These are phyloP conservation scores for Halophytophthora batemanensis DNA, from an alignment of 352 stramenopile species.

Conservation along the genomic window DNA sequence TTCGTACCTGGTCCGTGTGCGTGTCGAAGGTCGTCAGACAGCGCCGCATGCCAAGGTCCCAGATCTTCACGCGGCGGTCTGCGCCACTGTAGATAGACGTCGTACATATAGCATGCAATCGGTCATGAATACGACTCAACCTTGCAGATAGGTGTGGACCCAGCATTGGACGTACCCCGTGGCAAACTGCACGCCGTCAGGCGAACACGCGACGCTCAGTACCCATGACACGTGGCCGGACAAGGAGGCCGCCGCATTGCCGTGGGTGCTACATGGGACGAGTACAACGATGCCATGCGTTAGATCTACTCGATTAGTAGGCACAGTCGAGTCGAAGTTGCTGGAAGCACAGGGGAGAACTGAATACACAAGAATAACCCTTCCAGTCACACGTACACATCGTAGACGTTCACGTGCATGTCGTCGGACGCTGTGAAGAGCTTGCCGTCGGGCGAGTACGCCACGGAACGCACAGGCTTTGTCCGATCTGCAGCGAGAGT, in stretches of 20 bases:
- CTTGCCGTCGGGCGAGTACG: conserved; percentile 82
- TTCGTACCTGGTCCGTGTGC: conserved; percentile 82
- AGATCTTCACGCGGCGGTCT: conserved; percentile 91
- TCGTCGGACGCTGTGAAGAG: conserved; percentile 89
- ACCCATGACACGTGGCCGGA: conserved; percentile 90
- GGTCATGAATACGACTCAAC: background rate
- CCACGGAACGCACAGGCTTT: conserved; percentile 85
- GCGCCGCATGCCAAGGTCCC: conserved; percentile 85
- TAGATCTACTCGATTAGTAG: background rate
- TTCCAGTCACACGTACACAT: conserved; percentile 65
- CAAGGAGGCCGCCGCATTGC: conserved; percentile 77
- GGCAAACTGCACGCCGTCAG: conserved; percentile 82
- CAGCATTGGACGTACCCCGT: conserved; percentile 47
- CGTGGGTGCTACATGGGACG: conserved; percentile 42
- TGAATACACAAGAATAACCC: background rate
- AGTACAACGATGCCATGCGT: background rate
- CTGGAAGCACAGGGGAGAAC: conserved; percentile 4
- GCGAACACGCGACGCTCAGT: conserved; percentile 80
- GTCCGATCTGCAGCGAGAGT: conserved; percentile 50
- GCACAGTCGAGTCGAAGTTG: background rate
- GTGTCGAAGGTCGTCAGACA: conserved; percentile 89
- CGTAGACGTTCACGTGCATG: conserved; percentile 91
- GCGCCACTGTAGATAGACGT: conserved; percentile 46
- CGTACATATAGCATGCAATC: background rate
- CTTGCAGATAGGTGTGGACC: background rate